Base-by-base conservation (phyloP, 371 early-diverging fungal genomes). In the Mortierella sp. region DNA sequence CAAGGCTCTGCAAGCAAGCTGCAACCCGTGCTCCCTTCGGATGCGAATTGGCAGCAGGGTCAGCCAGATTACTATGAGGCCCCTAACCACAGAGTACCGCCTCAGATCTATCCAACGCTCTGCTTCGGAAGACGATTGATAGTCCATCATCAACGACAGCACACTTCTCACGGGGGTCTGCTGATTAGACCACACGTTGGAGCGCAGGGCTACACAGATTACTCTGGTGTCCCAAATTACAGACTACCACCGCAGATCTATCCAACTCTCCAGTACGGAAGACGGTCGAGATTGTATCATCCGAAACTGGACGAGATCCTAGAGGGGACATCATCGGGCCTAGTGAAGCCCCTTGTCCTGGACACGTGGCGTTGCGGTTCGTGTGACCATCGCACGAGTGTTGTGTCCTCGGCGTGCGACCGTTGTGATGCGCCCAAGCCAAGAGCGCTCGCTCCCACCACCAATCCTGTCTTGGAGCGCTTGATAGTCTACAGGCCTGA, bases 301-400 rank as follows among this genome's bases (percentile, higher is more conserved):
- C 50, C 64, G 7, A 71, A 39, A 21, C 41, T 71, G 39, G 71
- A 71, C n/a, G 71, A 71, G 23, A 55, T 50, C 4, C 49, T 64
- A 27, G 42, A 49, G 9, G 64, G 72, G 72, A 56, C 61, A 6
- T 56, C 65, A 0, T 56, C 65, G 0, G 24, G 57, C 3, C 19
- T 32, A 34, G 31, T 56, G 15, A 47, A n/a, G 15, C 27, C 46
- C 3, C 26, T 31, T 4, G 31, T 26, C 2, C 9, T 37, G n/a
- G 52, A 34, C 17, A 52, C 49, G 8, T 60, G 60, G 59, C 49
- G 39, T 21, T 59, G 59, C 39, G 34, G 37, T 6, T 26, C 23
- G 12, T 59, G 59, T n/a, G 59, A 49, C n/a, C 30, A 48, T 19
- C 23, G 59, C 12, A 48, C 48, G 8, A 49, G 17, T 6, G 39